Percentiles rank a stretch among this genome's conserved stretches.
Conservation (phyloP, 164 flowering plant species). For the Umbellularia californica region DNA sequence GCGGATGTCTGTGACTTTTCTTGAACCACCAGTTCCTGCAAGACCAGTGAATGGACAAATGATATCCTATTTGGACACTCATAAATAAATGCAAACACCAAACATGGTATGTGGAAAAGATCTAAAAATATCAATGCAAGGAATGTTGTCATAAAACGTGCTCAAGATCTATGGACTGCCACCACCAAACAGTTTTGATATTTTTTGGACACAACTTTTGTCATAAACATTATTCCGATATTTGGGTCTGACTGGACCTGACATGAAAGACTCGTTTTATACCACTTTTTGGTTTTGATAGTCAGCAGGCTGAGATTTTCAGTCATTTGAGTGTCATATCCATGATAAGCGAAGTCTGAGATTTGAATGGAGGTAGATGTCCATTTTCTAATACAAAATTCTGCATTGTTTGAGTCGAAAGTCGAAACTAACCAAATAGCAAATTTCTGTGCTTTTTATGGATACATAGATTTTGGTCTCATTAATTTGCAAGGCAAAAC, state of each 20-base stretch:
- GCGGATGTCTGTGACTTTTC: slow-evolving; percentile 47
- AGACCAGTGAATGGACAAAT: not conserved
- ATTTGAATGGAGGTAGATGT: not conserved
- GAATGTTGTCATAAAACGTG: not conserved
- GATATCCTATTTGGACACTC: not conserved
- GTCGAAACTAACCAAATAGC: not conserved
- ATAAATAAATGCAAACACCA: not conserved
- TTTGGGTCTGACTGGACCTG: too few relatives aligned
- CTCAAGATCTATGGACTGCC: not conserved
- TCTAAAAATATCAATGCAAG: not conserved
- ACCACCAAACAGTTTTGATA: not conserved
- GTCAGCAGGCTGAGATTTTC: too few relatives aligned
- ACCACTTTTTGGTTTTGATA: too few relatives aligned
- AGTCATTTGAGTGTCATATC: not conserved
- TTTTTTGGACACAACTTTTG: not conserved
- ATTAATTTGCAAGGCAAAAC: too few relatives aligned
- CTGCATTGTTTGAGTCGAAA: not conserved
- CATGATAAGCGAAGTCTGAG: not conserved
- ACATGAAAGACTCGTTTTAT: too few relatives aligned
- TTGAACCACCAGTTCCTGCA: slow-evolving; percentile 64
- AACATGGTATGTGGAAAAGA: not conserved
- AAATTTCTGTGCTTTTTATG: not conserved
- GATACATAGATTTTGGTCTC: not conserved
- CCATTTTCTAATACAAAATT: not conserved
- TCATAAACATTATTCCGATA: too few relatives aligned